These are phyloP conservation scores for Boletus vinaceobasis DNA, from an alignment of 768 basidiomycete species.

Conservation along the genomic window DNA sequence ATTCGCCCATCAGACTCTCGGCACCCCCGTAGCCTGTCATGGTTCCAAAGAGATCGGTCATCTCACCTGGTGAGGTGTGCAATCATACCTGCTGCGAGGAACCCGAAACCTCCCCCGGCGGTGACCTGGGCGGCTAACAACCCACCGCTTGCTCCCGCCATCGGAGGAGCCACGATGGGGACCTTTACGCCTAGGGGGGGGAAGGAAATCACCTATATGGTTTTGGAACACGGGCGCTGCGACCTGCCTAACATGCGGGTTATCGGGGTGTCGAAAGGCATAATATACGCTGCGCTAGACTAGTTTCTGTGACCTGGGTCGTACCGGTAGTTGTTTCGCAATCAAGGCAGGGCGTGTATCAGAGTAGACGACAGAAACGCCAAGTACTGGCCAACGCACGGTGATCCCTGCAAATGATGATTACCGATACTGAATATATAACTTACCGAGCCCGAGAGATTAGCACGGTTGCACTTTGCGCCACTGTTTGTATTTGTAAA, in stretches of 20 bases:
- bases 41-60: constrained; percentile 5
- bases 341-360: background rate
- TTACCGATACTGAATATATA: background rate
- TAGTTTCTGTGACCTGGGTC: no score
- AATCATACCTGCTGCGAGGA: constrained; percentile 57
- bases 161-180: constrained; percentile 64
- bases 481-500: constrained; percentile 27
- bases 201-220: background rate
- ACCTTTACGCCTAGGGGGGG: constrained; percentile 44
- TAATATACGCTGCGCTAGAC: background rate
- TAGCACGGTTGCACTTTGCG: background rate
- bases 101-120: constrained; percentile 72
- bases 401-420: background rate
- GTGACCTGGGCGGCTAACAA: constrained; percentile 57
- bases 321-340: background rate
- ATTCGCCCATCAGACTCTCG: constrained; percentile 46
- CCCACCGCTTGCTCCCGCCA: constrained; percentile 70
- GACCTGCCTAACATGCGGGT: constrained; percentile 51
- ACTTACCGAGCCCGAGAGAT: background rate
- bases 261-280: constrained; percentile 36
- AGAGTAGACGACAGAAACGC: background rate
- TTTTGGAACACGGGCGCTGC: background rate
- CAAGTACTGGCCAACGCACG: background rate
- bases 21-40: constrained; percentile 45
- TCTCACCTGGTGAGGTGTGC: background rate